Base-by-base conservation (phyloP, 108 stramenopile species). In the Heterococcus sp. region DNA sequence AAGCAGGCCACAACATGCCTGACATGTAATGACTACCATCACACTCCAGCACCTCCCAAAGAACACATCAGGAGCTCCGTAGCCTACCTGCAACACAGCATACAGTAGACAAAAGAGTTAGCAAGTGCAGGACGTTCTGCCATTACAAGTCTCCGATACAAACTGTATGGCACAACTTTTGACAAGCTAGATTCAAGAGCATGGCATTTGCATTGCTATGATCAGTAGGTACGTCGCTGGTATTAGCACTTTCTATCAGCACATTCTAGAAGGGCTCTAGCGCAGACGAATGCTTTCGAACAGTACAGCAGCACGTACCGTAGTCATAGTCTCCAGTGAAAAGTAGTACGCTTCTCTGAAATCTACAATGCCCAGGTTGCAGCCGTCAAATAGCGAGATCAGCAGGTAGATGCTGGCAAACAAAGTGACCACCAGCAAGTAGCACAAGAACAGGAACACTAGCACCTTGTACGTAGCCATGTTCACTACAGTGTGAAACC, bases 21-120 rank as follows among this genome's bases (percentile, higher is more conserved):
- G 96, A 31, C 75, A 37, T 28, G 93, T 85, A 21, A 98, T 92
- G n/a, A 95, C 75, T 29, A 92, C 66, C 39, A 94, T 86, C 35
- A 95, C 92, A 1, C 92, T 86, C 89, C 91, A 94, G 79, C 95
- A 96, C 31, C 89, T 88, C 14, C 90, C 92, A 84, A 96, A 95
- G 86, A 94, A 95, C 87, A 95, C 94, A 79, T 95, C 93, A 32
- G 92, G 91, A 0, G 92, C 92, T 26, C 95, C 95, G 75, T 95
- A 98, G 29, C 97, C 97, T 1, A 78, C 77, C 46, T 58, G 46
- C n/a, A n/a, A n/a, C n/a, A n/a, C n/a, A n/a, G n/a, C n/a, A n/a
- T n/a, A n/a, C n/a, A n/a, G n/a, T n/a, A n/a, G n/a, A n/a, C n/a
- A n/a, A n/a, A n/a, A n/a, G n/a, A n/a, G n/a, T n/a, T n/a, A n/a